Evolutionary conservation across 257 asterid genomes (phyloP).

Genomic region (Solanum medicagineum): DNA sequence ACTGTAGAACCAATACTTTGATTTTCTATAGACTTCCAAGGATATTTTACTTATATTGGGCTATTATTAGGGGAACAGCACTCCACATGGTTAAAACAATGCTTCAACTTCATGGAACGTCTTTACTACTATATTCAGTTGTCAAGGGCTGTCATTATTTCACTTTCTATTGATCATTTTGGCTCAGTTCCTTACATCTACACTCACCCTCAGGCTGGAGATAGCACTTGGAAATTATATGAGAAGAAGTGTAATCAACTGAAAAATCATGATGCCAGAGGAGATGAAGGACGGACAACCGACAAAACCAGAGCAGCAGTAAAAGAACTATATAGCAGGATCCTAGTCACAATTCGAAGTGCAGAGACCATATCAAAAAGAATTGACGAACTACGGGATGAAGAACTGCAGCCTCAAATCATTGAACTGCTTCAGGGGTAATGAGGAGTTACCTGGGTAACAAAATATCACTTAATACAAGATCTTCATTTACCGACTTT

Average conservation of each 20-base stretch:
- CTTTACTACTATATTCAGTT: neutral
- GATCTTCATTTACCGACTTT: neutral
- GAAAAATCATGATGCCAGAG: slow-evolving; percentile 53
- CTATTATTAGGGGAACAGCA: neutral
- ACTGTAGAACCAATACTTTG: neutral
- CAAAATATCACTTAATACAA: neutral
- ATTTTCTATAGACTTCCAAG: neutral
- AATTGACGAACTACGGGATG: slow-evolving; percentile 72
- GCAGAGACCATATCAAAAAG: slow-evolving; percentile 81
- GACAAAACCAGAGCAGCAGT: slow-evolving; percentile 81
- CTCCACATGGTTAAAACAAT: neutral
- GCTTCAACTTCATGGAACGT: neutral
- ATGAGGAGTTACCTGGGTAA: neutral
- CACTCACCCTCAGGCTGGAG: slow-evolving; percentile 52
- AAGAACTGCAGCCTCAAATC: slow-evolving; percentile 87
- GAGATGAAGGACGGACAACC: slow-evolving; percentile 45
- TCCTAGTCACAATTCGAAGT: slow-evolving; percentile 73
- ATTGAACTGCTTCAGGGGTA: slow-evolving; percentile 84
- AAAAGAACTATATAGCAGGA: slow-evolving; percentile 79
- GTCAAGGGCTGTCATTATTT: neutral
- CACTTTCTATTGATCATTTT: neutral
- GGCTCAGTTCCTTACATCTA: neutral
- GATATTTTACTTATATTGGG: neutral
- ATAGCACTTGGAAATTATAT: slow-evolving; percentile 51
- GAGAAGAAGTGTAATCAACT: slow-evolving; percentile 72